Evolutionary conservation across 257 asterid species (phyloP).

Genomic region (Echites panduratus): DNA sequence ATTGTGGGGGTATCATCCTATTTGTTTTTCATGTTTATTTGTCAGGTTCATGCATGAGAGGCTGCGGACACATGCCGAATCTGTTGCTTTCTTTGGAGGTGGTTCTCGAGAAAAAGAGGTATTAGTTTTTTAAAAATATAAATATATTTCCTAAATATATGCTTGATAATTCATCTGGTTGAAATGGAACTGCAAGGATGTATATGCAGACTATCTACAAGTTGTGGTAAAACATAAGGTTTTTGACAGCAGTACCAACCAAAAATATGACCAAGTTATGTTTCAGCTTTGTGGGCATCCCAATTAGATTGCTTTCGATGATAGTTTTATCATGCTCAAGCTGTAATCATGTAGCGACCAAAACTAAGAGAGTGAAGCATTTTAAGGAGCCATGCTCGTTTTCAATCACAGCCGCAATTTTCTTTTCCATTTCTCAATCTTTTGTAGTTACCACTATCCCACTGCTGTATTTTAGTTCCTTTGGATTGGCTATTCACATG

Average conservation of each 20-base stretch:
- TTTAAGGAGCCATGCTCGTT: not conserved
- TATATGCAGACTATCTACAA: not conserved
- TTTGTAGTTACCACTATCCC: not conserved
- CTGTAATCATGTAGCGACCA: not conserved
- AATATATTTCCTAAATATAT: not conserved
- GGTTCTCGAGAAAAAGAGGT: constrained; percentile 99
- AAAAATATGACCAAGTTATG: not conserved
- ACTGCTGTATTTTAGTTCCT: not conserved
- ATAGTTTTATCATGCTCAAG: not conserved
- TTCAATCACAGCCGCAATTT: not conserved
- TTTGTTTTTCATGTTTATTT: constrained; percentile 10
- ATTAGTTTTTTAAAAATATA: constrained; percentile 7
- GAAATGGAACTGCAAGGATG: not conserved
- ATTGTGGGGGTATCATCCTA: not conserved
- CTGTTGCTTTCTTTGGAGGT: constrained; percentile 99
- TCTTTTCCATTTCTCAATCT: not conserved
- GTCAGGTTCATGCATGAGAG: constrained; percentile 98
- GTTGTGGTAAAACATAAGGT: not conserved
- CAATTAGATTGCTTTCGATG: not conserved
- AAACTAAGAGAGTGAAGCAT: not conserved
- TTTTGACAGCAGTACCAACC: not conserved
- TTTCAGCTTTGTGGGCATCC: not conserved
- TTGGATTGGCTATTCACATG: not conserved
- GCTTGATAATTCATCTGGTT: not conserved
- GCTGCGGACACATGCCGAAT: constrained; percentile 97